Evolutionary conservation across 129 eudicot species (phyloP).

Genomic region (Artemisia tridentata): DNA sequence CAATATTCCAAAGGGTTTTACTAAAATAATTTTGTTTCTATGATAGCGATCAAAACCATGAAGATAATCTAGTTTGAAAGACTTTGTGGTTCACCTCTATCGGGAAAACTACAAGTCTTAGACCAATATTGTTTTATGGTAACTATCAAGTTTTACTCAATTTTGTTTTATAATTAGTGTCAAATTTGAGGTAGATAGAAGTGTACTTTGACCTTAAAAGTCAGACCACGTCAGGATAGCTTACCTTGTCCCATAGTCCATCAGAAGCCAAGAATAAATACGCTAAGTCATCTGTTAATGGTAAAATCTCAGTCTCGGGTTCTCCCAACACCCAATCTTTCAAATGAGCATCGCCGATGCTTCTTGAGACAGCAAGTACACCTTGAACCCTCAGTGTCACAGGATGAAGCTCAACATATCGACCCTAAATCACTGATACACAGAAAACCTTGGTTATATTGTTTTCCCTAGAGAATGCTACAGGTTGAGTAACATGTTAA

Average conservation of each 20-base stretch:
- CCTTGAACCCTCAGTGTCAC: conserved; percentile 96
- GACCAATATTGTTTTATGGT: no score
- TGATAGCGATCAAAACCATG: no score
- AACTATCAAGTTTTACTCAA: not conserved
- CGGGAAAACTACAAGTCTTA: no score
- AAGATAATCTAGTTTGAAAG: no score
- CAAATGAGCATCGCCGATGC: conserved; percentile 89
- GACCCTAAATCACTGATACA: conserved; percentile 55
- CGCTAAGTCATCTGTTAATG: conserved; percentile 60
- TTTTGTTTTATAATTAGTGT: not conserved
- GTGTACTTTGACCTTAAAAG: not conserved
- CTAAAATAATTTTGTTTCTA: no score
- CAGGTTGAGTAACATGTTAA: not conserved
- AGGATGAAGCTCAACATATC: conserved; percentile 76
- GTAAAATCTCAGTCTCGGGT: conserved; percentile 60
- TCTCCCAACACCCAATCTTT: conserved; percentile 88
- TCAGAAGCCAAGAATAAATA: conserved; percentile 85
- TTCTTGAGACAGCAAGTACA: conserved; percentile 82
- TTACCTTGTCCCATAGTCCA: conserved; percentile 97
- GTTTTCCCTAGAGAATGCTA: conserved; percentile 8
- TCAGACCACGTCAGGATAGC: not conserved
- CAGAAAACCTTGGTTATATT: not conserved
- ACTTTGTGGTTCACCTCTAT: no score
- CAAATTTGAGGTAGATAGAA: not conserved
- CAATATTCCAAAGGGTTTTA: no score